Conservation (phyloP, 306 rosid species). For the Sicyos baderoa region DNA sequence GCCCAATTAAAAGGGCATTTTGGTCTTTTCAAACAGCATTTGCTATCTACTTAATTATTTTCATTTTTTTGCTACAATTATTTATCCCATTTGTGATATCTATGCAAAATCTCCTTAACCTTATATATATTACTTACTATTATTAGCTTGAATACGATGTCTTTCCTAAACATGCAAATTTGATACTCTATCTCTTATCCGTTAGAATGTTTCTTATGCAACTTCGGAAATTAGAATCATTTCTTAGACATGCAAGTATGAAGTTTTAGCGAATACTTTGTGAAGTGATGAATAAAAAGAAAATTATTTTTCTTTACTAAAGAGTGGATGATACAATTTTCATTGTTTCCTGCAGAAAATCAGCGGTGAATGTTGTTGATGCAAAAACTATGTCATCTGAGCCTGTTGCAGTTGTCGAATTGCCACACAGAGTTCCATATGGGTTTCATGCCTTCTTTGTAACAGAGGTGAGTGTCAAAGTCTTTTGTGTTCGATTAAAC, state of each 20-base stretch:
- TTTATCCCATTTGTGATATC: too few relatives aligned
- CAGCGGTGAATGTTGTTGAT: slow-evolving; percentile 55
- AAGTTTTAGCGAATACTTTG: not conserved
- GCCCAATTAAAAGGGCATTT: too few relatives aligned
- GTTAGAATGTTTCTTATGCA: not conserved
- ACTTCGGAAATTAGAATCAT: too few relatives aligned
- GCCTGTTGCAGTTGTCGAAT: slow-evolving; percentile 74
- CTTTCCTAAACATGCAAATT: too few relatives aligned
- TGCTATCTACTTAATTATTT: too few relatives aligned
- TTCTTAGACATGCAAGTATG: too few relatives aligned
- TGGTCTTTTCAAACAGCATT: too few relatives aligned
- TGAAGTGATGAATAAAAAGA: not conserved
- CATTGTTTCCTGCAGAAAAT: slow-evolving; percentile 46
- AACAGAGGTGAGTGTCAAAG: slow-evolving; percentile 58
- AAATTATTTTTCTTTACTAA: not conserved
- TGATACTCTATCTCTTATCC: slow-evolving; percentile 2
- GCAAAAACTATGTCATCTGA: slow-evolving; percentile 87
- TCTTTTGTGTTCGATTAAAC: not conserved
- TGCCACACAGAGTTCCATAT: slow-evolving; percentile 80
- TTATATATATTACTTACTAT: too few relatives aligned
- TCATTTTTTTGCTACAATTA: too few relatives aligned
- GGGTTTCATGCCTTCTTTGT: slow-evolving; percentile 93
- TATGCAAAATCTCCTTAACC: too few relatives aligned
- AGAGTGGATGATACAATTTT: not conserved
- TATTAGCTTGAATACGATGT: too few relatives aligned